Evolutionary conservation across 768 basidiomycete species (phyloP), one percentile per base, ranked within the genome.

Genomic region (Mycena rebaudengoi): DNA sequence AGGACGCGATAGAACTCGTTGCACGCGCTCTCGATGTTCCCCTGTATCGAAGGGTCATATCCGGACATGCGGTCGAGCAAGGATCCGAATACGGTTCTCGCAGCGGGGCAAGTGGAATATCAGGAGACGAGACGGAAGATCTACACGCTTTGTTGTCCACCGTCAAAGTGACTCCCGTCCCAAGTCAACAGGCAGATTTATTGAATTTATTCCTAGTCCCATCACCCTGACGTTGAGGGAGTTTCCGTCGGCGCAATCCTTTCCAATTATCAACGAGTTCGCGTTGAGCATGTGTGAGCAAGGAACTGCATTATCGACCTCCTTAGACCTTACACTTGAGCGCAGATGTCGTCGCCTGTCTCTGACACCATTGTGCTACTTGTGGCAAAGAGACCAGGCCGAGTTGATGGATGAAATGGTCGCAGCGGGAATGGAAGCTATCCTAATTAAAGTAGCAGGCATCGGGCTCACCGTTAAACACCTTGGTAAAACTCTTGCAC

Each of bases 91-190:
- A 99, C 77, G 98, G 97, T 30, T 81, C 85, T 64, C 82, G 90
- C 65, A 79, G 78, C 41, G 76, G 80, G 39, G 54, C 69, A 12
- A 70, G 62, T 18, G 92, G 90, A 3, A 80, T 89, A 21, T 68
- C 74, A 32, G 96, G 95, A 4, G 98, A 99, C 75, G 98, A 99
- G 80, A 99, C 98, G 0, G 98, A 99, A 73, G 98, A 99, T 78
- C 83, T 99, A 28, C 88, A 87, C 69, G 83, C 80, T 21, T 76
- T 99, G 29, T 79, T 99, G 20, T 79, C 78, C 18, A 78, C 82
- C 20, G 94, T 98, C 59, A 90, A 95, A 85, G 96, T 96, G 65
- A 21, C 76, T 74, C 40, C 6, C 21, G 59, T 39, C 48, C 35
- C 12, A 32, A 25, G 26, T 18, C 39, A 40, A 23, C 41, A 13